Percentiles rank a stretch among this genome's conserved stretches.
These are phyloP conservation scores for Verticillium zaregamsianum DNA, from an alignment of 2,329 filamentous ascomycete genomes.

Conservation along the genomic window DNA sequence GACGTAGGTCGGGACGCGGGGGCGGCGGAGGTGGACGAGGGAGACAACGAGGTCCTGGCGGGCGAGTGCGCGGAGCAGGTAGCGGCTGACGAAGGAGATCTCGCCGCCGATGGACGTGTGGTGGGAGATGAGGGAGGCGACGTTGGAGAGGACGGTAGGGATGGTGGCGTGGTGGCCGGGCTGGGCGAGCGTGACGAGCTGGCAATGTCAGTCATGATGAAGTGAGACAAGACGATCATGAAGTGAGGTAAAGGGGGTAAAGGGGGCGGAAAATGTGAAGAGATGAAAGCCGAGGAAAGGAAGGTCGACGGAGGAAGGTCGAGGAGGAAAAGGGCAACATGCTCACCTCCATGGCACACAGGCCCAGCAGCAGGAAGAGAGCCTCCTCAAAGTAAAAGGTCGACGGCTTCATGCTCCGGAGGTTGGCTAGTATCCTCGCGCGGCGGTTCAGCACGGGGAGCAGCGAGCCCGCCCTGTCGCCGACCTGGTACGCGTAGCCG, in stretches of 20 bases:
- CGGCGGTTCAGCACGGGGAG: slow-evolving; percentile 20
- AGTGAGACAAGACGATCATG: slow-evolving; percentile 4
- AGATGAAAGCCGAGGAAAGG: neutral
- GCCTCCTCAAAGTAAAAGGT: slow-evolving; percentile 20
- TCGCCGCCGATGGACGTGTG: slow-evolving; percentile 15
- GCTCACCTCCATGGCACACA: slow-evolving; percentile 24
- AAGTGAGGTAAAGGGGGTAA: no score
- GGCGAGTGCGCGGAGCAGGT: slow-evolving; percentile 24
- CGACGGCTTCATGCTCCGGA: slow-evolving; percentile 17
- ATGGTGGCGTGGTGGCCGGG: slow-evolving; percentile 15
- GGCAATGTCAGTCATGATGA: neutral
- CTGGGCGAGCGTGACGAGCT: slow-evolving; percentile 11
- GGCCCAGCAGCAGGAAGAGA: slow-evolving; percentile 19
- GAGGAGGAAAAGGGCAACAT: neutral
- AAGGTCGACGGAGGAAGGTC: neutral
- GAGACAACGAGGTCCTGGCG: slow-evolving; percentile 26
- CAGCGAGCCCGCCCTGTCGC: slow-evolving; percentile 8
- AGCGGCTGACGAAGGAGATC: slow-evolving; percentile 22
- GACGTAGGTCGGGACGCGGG: slow-evolving; percentile 16
- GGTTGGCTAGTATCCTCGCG: slow-evolving; percentile 21
- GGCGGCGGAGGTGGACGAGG: slow-evolving; percentile 17
- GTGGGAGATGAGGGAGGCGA: slow-evolving; percentile 20
- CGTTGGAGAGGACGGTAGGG: slow-evolving; percentile 17
- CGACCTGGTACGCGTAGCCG: slow-evolving; percentile 20
- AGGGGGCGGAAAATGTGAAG: no score